A percentile compares a stretch with the other conserved stretches of the same genome.
These are phyloP conservation scores for Rutstroemia sp. DNA, from an alignment of 2,329 filamentous ascomycete species.

Conservation along the genomic window DNA sequence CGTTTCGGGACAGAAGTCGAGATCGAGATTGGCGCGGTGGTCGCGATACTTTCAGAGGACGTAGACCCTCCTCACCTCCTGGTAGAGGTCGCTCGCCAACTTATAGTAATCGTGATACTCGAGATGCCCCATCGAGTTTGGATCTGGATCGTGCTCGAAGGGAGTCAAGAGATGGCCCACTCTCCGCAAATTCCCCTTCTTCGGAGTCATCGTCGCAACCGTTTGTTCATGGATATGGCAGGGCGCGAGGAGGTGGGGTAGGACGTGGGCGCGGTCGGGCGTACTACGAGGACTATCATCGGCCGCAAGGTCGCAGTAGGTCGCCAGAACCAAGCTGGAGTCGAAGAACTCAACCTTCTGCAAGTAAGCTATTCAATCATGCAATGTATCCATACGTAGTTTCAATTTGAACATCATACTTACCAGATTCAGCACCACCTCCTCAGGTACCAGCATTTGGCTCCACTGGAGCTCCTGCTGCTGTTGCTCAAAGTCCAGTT, in stretches of 20 bases:
- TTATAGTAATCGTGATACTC: conserved; percentile 44
- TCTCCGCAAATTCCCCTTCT: conserved; percentile 62
- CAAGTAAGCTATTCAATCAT: conserved; percentile 25
- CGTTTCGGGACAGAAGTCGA: conserved; percentile 13
- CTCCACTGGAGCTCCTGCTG: conserved; percentile 19
- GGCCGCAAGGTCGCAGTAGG: conserved; percentile 24
- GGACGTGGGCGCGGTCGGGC: conserved; percentile 42
- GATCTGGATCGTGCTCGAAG: conserved; percentile 61
- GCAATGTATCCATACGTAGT: neutral
- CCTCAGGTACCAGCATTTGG: conserved; percentile 49
- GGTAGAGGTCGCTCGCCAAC: conserved; percentile 58
- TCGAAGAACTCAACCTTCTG: conserved; percentile 37
- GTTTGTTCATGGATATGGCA: conserved; percentile 37
- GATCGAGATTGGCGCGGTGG: conserved; percentile 18
- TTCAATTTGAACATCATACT: neutral
- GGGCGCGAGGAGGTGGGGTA: conserved; percentile 41
- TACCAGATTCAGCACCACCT: conserved; percentile 33
- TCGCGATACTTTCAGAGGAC: conserved; percentile 39
- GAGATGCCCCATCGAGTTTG: conserved; percentile 51
- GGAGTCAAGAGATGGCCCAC: conserved; percentile 65
- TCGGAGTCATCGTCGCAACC: conserved; percentile 48
- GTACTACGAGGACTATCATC: conserved; percentile 48
- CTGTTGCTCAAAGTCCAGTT: conserved; percentile 12
- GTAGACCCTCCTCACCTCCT: conserved; percentile 55
- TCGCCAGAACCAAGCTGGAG: conserved; percentile 25